Conservation (phyloP, 441 rosid genomes). For the Populus hybrid region DNA sequence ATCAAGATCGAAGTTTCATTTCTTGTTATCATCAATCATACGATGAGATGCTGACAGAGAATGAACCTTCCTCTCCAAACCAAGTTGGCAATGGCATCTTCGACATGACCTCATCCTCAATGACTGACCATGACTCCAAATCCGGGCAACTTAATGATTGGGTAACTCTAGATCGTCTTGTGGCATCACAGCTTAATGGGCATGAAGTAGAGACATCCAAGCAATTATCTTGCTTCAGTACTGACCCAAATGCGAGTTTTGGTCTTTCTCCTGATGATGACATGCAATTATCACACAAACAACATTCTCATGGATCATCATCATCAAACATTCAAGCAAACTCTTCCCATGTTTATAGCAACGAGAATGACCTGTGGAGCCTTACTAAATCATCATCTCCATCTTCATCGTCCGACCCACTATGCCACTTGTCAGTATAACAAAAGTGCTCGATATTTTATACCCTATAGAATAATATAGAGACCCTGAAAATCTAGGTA, state of each 20-base stretch:
- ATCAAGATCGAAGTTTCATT: conserved; percentile 29
- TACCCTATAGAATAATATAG: conserved; percentile 1
- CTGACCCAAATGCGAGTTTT: conserved; percentile 41
- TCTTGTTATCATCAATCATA: conserved; percentile 36
- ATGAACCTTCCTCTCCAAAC: conserved; percentile 23
- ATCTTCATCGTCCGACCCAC: conserved; percentile 61
- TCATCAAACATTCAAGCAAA: conserved; percentile 18
- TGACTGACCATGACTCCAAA: conserved; percentile 8
- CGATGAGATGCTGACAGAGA: conserved; percentile 35
- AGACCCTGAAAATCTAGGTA: conserved; percentile 12
- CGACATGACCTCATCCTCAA: neutral
- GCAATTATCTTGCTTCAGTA: conserved; percentile 31
- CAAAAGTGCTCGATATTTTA: neutral
- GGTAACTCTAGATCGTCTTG: conserved; percentile 77
- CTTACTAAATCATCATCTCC: conserved; percentile 53
- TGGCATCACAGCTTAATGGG: conserved; percentile 85
- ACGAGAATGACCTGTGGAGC: conserved; percentile 55
- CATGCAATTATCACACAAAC: conserved; percentile 31
- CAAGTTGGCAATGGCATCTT: conserved; percentile 17
- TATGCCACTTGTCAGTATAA: conserved; percentile 76
- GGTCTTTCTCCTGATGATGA: conserved; percentile 35
- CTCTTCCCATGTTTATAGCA: conserved; percentile 21
- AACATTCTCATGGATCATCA: conserved; percentile 29
- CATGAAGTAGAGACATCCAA: conserved; percentile 35
- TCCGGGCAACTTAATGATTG: conserved; percentile 46